phyloP scores from a whole-genome alignment of 2,329 filamentous ascomycete species.

The Neofusicoccum ribis region DNA sequence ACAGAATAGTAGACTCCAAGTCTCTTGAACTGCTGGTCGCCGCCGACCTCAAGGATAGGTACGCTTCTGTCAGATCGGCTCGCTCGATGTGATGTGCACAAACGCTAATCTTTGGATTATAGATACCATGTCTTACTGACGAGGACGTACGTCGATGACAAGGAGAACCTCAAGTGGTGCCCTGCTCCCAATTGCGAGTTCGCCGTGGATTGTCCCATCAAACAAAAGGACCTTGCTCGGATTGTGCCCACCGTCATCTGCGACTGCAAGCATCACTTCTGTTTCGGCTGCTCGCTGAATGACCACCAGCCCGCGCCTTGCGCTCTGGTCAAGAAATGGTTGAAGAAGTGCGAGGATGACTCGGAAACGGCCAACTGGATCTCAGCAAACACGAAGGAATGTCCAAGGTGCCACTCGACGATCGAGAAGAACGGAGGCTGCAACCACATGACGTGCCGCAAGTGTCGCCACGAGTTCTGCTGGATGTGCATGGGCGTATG shows the following conservation, averaged over 20 bases:
- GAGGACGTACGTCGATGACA: slow-evolving; percentile 95
- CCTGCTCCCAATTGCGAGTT: slow-evolving; percentile 96
- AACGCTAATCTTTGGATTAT: slow-evolving; percentile 22
- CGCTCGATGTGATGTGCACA: not conserved
- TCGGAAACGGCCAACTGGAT: slow-evolving; percentile 99
- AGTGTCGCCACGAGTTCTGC: slow-evolving; percentile 95
- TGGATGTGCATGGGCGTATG: slow-evolving; percentile 99
- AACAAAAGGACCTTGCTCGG: slow-evolving; percentile 79
- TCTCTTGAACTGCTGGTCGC: slow-evolving; percentile 76
- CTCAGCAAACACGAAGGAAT: slow-evolving; percentile 97
- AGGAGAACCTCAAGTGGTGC: slow-evolving; percentile 94
- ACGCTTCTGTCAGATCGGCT: slow-evolving; percentile 23
- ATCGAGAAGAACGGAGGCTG: slow-evolving; percentile 99
- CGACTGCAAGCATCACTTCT: slow-evolving; percentile 82
- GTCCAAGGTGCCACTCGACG: slow-evolving; percentile 90
- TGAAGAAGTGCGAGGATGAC: slow-evolving; percentile 98
- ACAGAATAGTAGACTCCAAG: slow-evolving; percentile 85
- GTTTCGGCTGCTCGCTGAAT: slow-evolving; percentile 85
- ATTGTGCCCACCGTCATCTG: slow-evolving; percentile 91
- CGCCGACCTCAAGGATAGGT: slow-evolving; percentile 58
- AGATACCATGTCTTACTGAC: slow-evolving; percentile 86
- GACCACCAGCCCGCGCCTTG: slow-evolving; percentile 96
- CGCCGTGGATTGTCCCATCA: slow-evolving; percentile 83
- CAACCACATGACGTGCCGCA: slow-evolving; percentile 97
- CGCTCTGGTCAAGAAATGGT: slow-evolving; percentile 86